A percentile compares a stretch with the other conserved stretches of the same genome.
These are phyloP conservation scores for Sugiyamaella americana DNA, from an alignment of 805 yeast genomes.

Conservation along the genomic window DNA sequence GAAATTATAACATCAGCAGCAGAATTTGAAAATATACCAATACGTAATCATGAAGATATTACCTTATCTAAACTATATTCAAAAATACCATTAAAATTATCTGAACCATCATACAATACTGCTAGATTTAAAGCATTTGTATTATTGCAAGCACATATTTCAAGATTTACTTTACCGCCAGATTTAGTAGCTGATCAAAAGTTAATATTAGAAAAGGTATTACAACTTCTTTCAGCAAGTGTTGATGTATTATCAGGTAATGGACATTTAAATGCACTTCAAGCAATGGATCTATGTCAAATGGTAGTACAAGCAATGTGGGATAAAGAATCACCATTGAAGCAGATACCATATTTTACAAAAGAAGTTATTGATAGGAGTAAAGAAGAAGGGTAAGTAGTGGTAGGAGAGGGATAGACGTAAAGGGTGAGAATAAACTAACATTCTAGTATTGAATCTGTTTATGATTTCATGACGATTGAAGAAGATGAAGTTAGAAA, in stretches of 20 bases:
- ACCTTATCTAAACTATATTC: constrained; percentile 47
- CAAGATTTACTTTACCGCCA: constrained; percentile 54
- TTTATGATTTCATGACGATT: constrained; percentile 67
- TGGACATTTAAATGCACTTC: constrained; percentile 69
- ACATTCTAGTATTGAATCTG: constrained; percentile 49
- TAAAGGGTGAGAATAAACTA: constrained; percentile 21
- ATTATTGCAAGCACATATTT: constrained; percentile 74
- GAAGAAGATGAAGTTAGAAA: constrained; percentile 65
- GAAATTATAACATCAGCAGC: constrained; percentile 60
- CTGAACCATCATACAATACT: constrained; percentile 36
- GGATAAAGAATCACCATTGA: constrained; percentile 71
- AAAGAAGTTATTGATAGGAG: constrained; percentile 49
- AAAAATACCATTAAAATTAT: constrained; percentile 56
- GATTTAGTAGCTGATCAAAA: constrained; percentile 58
- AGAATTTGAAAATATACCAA: constrained; percentile 65
- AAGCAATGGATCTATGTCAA: constrained; percentile 82
- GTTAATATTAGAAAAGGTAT: constrained; percentile 42
- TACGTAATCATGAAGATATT: constrained; percentile 54
- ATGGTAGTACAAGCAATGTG: constrained; percentile 84
- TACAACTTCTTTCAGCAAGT: constrained; percentile 55
- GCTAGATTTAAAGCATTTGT: constrained; percentile 67
- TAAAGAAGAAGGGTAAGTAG: constrained; percentile 31
- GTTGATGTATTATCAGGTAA: constrained; percentile 76
- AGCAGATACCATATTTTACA: constrained; percentile 71
- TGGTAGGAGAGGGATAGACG: constrained; percentile 42